These are phyloP conservation scores for Arthrobotrys megalospora DNA, from an alignment of 2,329 filamentous ascomycete species.

Conservation along the genomic window DNA sequence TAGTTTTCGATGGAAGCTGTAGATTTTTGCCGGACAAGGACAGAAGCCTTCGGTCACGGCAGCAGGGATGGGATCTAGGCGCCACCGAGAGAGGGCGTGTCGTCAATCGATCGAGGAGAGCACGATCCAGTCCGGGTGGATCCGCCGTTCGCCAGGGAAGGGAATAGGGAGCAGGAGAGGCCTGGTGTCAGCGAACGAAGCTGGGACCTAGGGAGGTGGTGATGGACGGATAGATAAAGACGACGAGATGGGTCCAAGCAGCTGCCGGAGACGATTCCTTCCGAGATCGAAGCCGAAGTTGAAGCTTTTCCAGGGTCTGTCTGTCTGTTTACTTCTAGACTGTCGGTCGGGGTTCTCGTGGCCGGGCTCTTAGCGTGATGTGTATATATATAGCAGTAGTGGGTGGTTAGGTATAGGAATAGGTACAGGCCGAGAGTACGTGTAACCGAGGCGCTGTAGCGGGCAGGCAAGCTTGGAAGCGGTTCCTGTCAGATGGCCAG, in stretches of 20 bases:
- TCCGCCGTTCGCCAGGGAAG: conserved; percentile 14
- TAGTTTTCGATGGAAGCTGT: conserved; percentile 1
- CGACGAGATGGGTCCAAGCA: neutral
- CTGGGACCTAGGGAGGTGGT: neutral
- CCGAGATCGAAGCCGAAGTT: neutral
- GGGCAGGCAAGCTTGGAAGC: conserved; percentile 33
- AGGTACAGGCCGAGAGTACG: conserved; percentile 29
- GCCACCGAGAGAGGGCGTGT: conserved; percentile 19
- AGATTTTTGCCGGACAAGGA: conserved; percentile 30
- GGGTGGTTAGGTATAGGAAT: conserved; percentile 12
- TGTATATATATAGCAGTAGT: conserved; percentile 33
- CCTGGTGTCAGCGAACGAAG: conserved; percentile 25
- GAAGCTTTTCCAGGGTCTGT: conserved; percentile 10
- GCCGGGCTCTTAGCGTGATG: conserved; percentile 24
- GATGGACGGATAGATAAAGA: neutral
- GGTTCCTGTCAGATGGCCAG: conserved; percentile 31
- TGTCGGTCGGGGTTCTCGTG: conserved; percentile 17
- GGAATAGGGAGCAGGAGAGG: conserved; percentile 22
- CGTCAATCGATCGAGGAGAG: conserved; percentile 40
- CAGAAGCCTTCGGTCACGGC: conserved; percentile 41
- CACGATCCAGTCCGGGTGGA: conserved; percentile 21
- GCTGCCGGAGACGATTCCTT: conserved; percentile 15
- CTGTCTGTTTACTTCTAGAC: conserved; percentile 15
- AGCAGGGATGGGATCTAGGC: conserved; percentile 18
- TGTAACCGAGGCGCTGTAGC: conserved; percentile 54